Evolutionary conservation across 495 filamentous ascomycete genomes (phyloP).

Genomic region (Aspergillus carlsbadensis): DNA sequence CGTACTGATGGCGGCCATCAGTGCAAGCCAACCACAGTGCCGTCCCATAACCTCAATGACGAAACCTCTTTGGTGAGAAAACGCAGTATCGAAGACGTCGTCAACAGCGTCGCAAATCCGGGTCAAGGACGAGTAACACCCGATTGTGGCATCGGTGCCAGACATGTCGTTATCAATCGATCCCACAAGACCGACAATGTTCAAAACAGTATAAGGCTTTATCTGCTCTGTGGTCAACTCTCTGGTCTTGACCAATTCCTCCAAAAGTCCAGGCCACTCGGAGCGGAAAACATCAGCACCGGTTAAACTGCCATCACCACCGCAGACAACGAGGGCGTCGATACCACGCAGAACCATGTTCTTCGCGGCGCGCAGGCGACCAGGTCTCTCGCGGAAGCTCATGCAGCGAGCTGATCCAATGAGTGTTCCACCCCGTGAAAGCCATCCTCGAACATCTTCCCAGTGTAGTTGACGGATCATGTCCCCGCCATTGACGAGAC

Average conservation of each 20-base stretch:
- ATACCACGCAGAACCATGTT: constrained; percentile 92
- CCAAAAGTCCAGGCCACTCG: constrained; percentile 85
- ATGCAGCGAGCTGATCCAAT: constrained; percentile 94
- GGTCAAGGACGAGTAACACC: constrained; percentile 88
- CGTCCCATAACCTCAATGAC: constrained; percentile 99
- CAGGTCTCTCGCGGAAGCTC: constrained; percentile 82
- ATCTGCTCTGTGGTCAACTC: constrained; percentile 69
- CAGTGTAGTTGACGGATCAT: constrained; percentile 86
- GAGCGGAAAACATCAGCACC: constrained; percentile 90
- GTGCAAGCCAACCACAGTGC: constrained; percentile 95
- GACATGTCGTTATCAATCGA: constrained; percentile 99
- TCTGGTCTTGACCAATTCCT: constrained; percentile 72
- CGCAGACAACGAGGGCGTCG: constrained; percentile 93
- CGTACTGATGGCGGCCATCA: constrained; percentile 94
- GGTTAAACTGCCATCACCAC: constrained; percentile 95
- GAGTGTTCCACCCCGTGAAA: constrained; percentile 92
- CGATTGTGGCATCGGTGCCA: constrained; percentile 95
- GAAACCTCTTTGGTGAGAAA: constrained; percentile 95
- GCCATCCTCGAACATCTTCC: constrained; percentile 93
- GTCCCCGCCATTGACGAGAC: constrained; percentile 83
- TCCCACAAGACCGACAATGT: constrained; percentile 94
- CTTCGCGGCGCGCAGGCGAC: constrained; percentile 81
- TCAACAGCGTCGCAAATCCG: constrained; percentile 94
- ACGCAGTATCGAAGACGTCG: constrained; percentile 94
- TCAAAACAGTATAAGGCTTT: constrained; percentile 73